phyloP scores from a whole-genome alignment of 1,284 basidiomycete genomes.

The Sporisorium scitamineum region DNA sequence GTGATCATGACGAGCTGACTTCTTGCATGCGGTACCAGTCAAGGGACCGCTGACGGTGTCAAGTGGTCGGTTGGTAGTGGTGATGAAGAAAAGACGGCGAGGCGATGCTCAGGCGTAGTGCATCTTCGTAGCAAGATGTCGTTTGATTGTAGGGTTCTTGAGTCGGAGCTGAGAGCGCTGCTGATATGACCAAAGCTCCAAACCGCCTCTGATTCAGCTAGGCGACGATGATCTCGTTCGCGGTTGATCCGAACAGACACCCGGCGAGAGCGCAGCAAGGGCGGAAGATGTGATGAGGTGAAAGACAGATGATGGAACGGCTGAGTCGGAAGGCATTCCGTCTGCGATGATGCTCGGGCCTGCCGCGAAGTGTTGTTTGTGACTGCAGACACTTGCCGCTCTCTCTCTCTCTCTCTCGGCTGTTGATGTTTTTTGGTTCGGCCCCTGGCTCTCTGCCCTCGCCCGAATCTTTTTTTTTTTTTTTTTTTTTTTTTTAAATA shows the following conservation, averaged over 20 bases:
- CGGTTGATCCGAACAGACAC: neutral
- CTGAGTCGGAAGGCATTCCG: neutral
- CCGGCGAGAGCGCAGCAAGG: neutral
- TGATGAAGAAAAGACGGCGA: neutral
- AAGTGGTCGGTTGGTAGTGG: neutral
- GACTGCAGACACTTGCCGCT: slow-evolving; percentile 7
- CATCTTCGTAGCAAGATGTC: neutral
- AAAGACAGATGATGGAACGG: neutral
- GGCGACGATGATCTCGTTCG: no score
- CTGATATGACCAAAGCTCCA: neutral
- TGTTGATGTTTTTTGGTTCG: neutral
- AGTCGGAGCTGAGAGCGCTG: no score
- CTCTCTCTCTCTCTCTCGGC: neutral
- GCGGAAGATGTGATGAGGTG: neutral
- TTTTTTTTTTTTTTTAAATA: neutral
- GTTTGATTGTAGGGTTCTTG: neutral
- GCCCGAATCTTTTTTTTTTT: neutral
- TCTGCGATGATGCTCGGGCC: no score
- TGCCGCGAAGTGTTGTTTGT: slow-evolving; percentile 5
- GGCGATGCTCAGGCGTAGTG: neutral
- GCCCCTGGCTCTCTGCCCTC: slow-evolving; percentile 12
- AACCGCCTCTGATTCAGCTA: neutral
- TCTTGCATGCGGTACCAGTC: neutral
- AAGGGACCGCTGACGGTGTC: neutral
- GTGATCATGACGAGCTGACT: slow-evolving; percentile 21